Conservation (phyloP, 164 flowering plant species). For the Magnolia sinica region DNA sequence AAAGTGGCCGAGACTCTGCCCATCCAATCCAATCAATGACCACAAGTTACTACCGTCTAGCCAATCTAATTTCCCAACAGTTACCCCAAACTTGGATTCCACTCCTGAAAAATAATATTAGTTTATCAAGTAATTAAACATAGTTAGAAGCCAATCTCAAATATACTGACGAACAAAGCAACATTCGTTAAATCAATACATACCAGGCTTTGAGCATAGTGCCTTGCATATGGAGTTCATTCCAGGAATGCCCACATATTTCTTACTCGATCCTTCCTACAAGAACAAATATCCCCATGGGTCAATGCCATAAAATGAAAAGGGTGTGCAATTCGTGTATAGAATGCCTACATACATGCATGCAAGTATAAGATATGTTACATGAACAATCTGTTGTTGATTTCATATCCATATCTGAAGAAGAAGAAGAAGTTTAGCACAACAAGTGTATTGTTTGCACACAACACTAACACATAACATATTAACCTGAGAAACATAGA, state of each 20-base stretch:
- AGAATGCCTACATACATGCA: not conserved
- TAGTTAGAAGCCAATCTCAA: not conserved
- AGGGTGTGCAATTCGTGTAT: not conserved
- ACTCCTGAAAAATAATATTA: slow-evolving; percentile 40
- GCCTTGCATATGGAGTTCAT: slow-evolving; percentile 83
- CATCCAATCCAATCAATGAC: slow-evolving; percentile 58
- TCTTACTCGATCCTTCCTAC: slow-evolving; percentile 53
- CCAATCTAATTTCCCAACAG: slow-evolving; percentile 74
- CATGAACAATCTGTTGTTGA: not conserved
- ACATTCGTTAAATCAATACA: not conserved
- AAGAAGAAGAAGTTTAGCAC: no score
- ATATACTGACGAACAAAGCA: not conserved
- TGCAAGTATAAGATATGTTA: not conserved
- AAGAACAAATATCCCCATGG: slow-evolving; percentile 18
- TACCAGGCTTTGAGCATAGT: slow-evolving; percentile 64
- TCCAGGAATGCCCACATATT: slow-evolving; percentile 80
- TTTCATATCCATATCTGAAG: no score
- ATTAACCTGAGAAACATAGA: no score
- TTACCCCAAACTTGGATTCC: slow-evolving; percentile 54
- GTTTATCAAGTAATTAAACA: not conserved
- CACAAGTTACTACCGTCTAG: slow-evolving; percentile 43
- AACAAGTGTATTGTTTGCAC: no score
- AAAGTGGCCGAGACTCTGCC: slow-evolving; percentile 59
- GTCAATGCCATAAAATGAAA: slow-evolving; percentile 1
- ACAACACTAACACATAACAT: no score